Evolutionary conservation across 2,329 filamentous ascomycete species (phyloP).

Genomic region (Pseudocercospora crystallina): DNA sequence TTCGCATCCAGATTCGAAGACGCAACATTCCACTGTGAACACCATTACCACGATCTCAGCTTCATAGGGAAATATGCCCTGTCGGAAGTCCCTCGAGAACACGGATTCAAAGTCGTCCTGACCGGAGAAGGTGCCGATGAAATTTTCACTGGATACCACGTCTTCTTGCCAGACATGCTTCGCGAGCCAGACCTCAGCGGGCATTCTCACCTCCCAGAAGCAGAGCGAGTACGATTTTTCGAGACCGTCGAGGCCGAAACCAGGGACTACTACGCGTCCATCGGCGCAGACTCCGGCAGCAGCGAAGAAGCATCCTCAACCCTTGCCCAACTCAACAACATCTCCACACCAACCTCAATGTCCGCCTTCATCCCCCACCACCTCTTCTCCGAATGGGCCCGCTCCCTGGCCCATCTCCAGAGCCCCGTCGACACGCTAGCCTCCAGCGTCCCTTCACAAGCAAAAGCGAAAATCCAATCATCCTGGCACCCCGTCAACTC

Average conservation of each 20-base stretch:
- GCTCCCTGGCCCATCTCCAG: slow-evolving; percentile 34
- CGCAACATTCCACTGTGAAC: slow-evolving; percentile 47
- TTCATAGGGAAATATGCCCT: slow-evolving; percentile 54
- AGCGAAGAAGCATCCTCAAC: slow-evolving; percentile 31
- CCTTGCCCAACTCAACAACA: slow-evolving; percentile 37
- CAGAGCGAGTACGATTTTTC: slow-evolving; percentile 17
- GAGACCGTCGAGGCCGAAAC: slow-evolving; percentile 27
- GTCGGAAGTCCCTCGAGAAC: slow-evolving; percentile 45
- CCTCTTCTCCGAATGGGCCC: slow-evolving; percentile 27
- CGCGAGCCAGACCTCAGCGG: slow-evolving; percentile 48
- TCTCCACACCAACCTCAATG: slow-evolving; percentile 38
- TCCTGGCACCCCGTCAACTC: slow-evolving; percentile 46
- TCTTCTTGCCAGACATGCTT: slow-evolving; percentile 50
- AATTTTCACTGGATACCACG: slow-evolving; percentile 54
- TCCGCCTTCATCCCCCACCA: slow-evolving; percentile 37
- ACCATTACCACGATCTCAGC: slow-evolving; percentile 53
- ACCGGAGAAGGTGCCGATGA: slow-evolving; percentile 44
- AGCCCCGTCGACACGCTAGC: slow-evolving; percentile 33
- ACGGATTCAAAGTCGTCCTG: slow-evolving; percentile 56
- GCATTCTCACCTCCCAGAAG: slow-evolving; percentile 25
- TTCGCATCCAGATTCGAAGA: slow-evolving; percentile 47
- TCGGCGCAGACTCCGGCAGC: background rate
- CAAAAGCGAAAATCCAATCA: slow-evolving; percentile 33
- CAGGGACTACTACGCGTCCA: slow-evolving; percentile 3
- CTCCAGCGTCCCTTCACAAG: slow-evolving; percentile 16